phyloP scores from a whole-genome alignment of 768 basidiomycete genomes.

The Hydnomerulius pinastri region DNA sequence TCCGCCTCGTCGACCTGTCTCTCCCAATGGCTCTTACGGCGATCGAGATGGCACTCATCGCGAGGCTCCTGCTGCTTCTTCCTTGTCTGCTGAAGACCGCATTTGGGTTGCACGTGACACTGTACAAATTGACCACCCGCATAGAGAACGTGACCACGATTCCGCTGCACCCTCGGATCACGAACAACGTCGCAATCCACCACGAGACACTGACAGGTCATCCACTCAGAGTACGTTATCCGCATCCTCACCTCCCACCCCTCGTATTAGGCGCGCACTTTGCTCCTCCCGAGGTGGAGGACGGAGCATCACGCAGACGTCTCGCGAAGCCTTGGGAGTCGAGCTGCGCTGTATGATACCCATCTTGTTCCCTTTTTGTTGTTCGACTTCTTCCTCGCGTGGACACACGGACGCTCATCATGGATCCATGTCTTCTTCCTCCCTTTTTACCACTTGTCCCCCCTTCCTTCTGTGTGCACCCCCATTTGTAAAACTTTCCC shows the following conservation, averaged over 20 bases:
- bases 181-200: slow-evolving; percentile 25
- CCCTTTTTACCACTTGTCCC: slow-evolving; percentile 31
- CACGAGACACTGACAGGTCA: slow-evolving; percentile 33
- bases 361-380: slow-evolving; percentile 35
- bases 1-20: slow-evolving; percentile 23
- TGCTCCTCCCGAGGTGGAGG: slow-evolving; percentile 42
- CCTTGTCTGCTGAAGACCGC: slow-evolving; percentile 27
- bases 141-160: slow-evolving; percentile 26
- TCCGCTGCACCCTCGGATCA: slow-evolving; percentile 12
- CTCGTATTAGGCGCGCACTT: slow-evolving; percentile 37
- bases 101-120: slow-evolving; percentile 18
- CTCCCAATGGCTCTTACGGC: slow-evolving; percentile 20
- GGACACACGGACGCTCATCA: slow-evolving; percentile 44
- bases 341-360: slow-evolving; percentile 35
- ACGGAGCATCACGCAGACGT: slow-evolving; percentile 35
- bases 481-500: slow-evolving; percentile 29
- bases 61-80: slow-evolving; percentile 19
- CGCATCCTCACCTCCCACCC: slow-evolving; percentile 41
- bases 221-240: slow-evolving; percentile 50
- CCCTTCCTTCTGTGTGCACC: slow-evolving; percentile 28
- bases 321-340: slow-evolving; percentile 49
- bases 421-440: slow-evolving; percentile 37
- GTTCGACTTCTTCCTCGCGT: slow-evolving; percentile 39
- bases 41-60: slow-evolving; percentile 25
- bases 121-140: slow-evolving; percentile 15